Base-by-base conservation (phyloP, 306 rosid genomes). In the Vigna hirtella region DNA sequence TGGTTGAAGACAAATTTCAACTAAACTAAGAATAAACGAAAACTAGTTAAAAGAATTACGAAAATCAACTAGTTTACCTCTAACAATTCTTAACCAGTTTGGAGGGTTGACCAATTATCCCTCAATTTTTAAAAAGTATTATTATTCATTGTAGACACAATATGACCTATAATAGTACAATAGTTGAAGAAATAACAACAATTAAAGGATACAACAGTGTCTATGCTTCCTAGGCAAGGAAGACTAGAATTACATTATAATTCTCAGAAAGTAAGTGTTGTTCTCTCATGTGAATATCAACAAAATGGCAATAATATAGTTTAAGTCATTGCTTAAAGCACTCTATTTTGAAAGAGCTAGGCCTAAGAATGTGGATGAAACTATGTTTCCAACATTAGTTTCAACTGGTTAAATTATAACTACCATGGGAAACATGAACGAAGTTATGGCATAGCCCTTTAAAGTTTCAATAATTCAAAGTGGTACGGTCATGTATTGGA, bases 151-250 rank as follows among this genome's bases (percentile, higher is more conserved):
- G 20, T 36, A 71, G 38, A 22, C 40, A 45, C 40, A 17, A 65
- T 40, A 6, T 17, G 14, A 12, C 12, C 8, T 28, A 32, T 4
- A 70, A 49, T 50, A 49, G 28, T 49, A 49, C 17, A 28, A 30
- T 34, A 49, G 9, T 16, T 49, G 8, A 69, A 69, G 49, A 28
- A 28, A 28, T 47, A 52, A 52, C 2, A 69, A 24, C 16, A 26
- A 63, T 63, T 73, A 58, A 17, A 74, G 32, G 17, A 47, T 42
- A 45, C 48, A 51, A 50, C 22, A 17, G 48, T 17, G 75, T 32
- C 32, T 30, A 6, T 36, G 36, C 36, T 36, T 34, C 32, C 24
- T 42, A 42, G 56, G 26, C 20, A 73, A 73, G 28, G 69, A 45
- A 43, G 36, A 74, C 1, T 57, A 45, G 17, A 28, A 3, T 55